Base-by-base conservation (phyloP, 805 yeast species). In the Candida ponderosae region DNA sequence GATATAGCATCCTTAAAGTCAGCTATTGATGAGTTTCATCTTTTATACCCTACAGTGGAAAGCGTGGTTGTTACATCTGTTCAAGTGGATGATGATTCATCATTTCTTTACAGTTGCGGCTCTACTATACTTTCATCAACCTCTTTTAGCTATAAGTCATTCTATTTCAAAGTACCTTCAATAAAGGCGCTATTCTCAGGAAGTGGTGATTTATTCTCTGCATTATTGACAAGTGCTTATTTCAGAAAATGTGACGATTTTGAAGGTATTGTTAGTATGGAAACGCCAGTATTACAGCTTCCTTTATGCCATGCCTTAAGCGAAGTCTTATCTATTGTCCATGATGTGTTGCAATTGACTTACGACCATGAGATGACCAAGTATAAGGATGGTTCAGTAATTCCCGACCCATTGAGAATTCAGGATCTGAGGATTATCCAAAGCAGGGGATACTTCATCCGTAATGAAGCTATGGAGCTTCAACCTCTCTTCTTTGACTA, bases 131-230 rank as follows among this genome's bases (percentile, higher is more conserved):
- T 31, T 21, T 5, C 35, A 1, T 38, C 37, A 1, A 40, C 33
- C 7, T n/a, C 18, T 0, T 34, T 36, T 11, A 32, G 34, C 6
- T 11, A 21, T 9, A 24, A 24, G 13, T 19, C 42, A 3, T 45
- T 60, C 37, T 62, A 55, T 34, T 61, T 66, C 33, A 63, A 65
- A 18, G 68, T 78, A 2, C 62, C 66, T 5, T 58, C 62, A 45
- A 72, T 82, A 11, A 60, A 70, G 17, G 85, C 87, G 9, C 60
- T 65, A 2, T 82, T 81, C 53, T 78, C 76, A 30, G 93, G 93
- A 1, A 72, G 84, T 40, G 93, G 93, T 3, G 93, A 83, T 52
- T 57, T 83, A 15, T 80, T 82, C 53, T 65, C 79, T 3, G 87
- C 81, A 1, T 50, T 83, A 14, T 44, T 82, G 16, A 66, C 80